Evolutionary conservation across 352 stramenopile species (phyloP).

Genomic region (Elongisporangium prolatum): DNA sequence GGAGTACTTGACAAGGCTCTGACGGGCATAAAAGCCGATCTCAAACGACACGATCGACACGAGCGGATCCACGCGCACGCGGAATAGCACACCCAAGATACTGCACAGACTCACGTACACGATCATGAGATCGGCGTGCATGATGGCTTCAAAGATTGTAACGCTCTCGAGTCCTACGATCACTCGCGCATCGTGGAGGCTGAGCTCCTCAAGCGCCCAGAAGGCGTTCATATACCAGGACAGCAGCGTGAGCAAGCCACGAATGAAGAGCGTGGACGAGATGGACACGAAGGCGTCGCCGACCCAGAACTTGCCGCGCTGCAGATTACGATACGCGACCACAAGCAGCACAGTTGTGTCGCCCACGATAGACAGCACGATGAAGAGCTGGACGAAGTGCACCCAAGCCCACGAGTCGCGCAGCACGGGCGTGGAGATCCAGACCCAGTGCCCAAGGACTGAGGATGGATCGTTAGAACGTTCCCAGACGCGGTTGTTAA

Average conservation of each 20-base stretch:
- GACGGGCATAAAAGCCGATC: constrained; percentile 14
- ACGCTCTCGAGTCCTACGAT: constrained; percentile 10
- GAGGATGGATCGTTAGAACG: constrained; percentile 4
- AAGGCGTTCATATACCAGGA: constrained; percentile 30
- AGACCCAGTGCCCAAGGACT: constrained; percentile 15
- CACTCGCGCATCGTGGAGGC: constrained; percentile 17
- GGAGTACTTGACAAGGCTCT: neutral
- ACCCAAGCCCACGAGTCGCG: constrained; percentile 37
- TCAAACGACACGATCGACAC: constrained; percentile 26
- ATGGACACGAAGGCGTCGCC: constrained; percentile 34
- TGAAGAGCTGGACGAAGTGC: constrained; percentile 31
- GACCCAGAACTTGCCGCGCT: constrained; percentile 32
- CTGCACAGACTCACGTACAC: constrained; percentile 20
- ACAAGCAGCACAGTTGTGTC: constrained; percentile 23
- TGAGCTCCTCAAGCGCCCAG: constrained; percentile 33
- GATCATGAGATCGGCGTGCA: constrained; percentile 29
- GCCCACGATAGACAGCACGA: constrained; percentile 21
- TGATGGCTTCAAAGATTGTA: constrained; percentile 20
- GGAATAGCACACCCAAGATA: constrained; percentile 18
- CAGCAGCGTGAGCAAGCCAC: constrained; percentile 16
- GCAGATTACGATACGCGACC: constrained; percentile 25
- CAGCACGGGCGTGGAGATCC: constrained; percentile 11
- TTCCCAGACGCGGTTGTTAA: constrained; percentile 13
- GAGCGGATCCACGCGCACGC: constrained; percentile 21
- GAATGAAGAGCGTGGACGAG: constrained; percentile 16